These are phyloP conservation scores for Nepenthes gracilis DNA, from an alignment of 148 eudicot species.

Conservation along the genomic window DNA sequence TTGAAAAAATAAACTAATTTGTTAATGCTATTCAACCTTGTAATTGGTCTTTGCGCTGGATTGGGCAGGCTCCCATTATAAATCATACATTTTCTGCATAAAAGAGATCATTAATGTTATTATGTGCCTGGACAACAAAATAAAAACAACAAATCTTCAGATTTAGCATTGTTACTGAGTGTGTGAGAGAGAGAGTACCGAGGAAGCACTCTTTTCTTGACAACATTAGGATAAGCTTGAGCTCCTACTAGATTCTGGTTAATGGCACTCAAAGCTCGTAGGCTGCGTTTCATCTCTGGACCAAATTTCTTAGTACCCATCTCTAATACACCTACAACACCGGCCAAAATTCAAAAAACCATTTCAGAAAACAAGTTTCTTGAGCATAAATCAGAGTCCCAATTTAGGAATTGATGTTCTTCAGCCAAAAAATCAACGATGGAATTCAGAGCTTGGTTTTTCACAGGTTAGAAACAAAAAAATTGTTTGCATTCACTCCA, in stretches of 20 bases:
- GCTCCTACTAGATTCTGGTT: slow-evolving; percentile 45
- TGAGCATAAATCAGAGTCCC: too few relatives aligned
- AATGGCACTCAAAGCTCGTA: slow-evolving; percentile 54
- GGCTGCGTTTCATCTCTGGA: slow-evolving; percentile 29
- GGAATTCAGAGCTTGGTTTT: too few relatives aligned
- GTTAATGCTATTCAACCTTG: slow-evolving; percentile 19
- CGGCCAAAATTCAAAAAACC: slow-evolving; percentile 5
- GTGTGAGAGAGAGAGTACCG: slow-evolving; percentile 4
- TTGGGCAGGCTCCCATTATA: slow-evolving; percentile 21
- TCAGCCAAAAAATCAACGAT: too few relatives aligned
- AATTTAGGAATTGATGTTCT: too few relatives aligned
- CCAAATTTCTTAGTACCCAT: slow-evolving; percentile 36
- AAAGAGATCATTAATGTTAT: background rate
- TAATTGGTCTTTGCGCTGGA: slow-evolving; percentile 33
- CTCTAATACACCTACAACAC: slow-evolving; percentile 21
- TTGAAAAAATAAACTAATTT: background rate
- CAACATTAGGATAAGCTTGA: slow-evolving; percentile 27
- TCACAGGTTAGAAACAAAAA: too few relatives aligned
- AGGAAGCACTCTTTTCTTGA: slow-evolving; percentile 28
- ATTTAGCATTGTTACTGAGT: too few relatives aligned
- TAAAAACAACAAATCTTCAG: background rate
- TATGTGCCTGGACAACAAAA: background rate
- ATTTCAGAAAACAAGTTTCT: background rate
- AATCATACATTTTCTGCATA: slow-evolving; percentile 21
- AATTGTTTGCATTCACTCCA: too few relatives aligned